Evolutionary conservation across 345 rosid species (phyloP), one percentile per base, ranked within the genome.

Genomic region (Conringia planisiliqua): DNA sequence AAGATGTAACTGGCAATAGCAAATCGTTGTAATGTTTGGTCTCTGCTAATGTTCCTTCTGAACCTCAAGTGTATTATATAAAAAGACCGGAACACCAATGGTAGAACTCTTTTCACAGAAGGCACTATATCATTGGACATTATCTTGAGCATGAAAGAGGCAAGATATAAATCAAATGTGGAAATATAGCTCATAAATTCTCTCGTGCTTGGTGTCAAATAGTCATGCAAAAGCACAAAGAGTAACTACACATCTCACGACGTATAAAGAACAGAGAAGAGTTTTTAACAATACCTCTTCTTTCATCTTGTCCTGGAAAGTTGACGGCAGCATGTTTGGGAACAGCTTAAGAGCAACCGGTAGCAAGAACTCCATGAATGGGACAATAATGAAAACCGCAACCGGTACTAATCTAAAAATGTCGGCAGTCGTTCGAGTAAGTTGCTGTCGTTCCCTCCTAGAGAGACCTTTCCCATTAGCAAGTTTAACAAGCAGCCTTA

Each of bases 291-390:
- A 20, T 83, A 93, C 98, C 98, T 93, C 88, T 84, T 93, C 95
- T 85, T 86, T 91, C 98, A 93, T 93, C 87, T 84, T 93, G 85
- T 93, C 98, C 84, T 93, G 97, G 82, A 93, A 93, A 42, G 97
- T 93, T 62, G 98, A 93, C 17, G 98, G 98, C 77, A 93, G 82
- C 98, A 93, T 89, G 84, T 89, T 93, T 62, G 98, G 98, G 68
- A 93, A 93, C 60, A 91, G 47, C 82, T 89, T 89, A 47, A 93
- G 82, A 80, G 88, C 88, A 61, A 93, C 96, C 0, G 98, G 98
- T 43, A 93, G 87, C 85, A 93, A 85, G 75, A 93, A 93, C 84
- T 93, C 98, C 98, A 91, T 93, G 83, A 93, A 91, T 24, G 97
- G 98, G 71, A 93, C 98, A 51, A 93, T 87, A 64, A 93, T 85